Conservation (phyloP, 2,329 filamentous ascomycete species). For the Arthroderma uncinatum region DNA sequence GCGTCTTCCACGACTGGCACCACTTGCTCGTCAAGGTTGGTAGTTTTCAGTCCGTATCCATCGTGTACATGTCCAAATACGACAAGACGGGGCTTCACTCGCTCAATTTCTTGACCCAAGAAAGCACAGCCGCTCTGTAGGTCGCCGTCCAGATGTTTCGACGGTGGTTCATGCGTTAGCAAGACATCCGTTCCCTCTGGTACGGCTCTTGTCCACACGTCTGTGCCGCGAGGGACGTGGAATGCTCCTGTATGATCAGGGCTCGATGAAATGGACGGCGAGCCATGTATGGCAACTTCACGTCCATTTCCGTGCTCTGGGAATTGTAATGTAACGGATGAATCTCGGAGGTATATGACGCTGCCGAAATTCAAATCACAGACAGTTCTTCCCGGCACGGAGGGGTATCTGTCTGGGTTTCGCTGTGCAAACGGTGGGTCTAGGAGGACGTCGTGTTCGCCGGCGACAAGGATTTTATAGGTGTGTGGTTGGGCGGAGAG, state of each 20-base stretch:
- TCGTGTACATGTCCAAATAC: constrained; percentile 21
- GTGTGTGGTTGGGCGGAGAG: constrained; percentile 30
- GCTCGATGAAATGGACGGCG: constrained; percentile 1
- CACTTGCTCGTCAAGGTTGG: not conserved
- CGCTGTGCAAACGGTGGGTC: constrained; percentile 13
- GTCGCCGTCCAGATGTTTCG: constrained; percentile 17
- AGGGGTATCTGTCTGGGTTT: constrained; percentile 11
- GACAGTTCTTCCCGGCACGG: constrained; percentile 3
- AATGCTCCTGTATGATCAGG: constrained; percentile 15
- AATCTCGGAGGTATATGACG: constrained; percentile 17
- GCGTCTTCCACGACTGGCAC: not conserved
- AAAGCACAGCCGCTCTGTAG: constrained; percentile 16
- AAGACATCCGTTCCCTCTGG: constrained; percentile 18
- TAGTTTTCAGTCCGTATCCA: constrained; percentile 12
- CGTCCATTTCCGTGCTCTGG: not conserved
- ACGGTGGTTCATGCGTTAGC: constrained; percentile 18
- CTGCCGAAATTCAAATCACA: constrained; percentile 16
- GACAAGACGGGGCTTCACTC: constrained; percentile 18
- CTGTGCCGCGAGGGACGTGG: constrained; percentile 15
- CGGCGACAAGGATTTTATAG: constrained; percentile 39
- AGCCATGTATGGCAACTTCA: constrained; percentile 3
- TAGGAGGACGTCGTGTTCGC: constrained; percentile 36
- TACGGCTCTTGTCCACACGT: constrained; percentile 17
- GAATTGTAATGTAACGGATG: constrained; percentile 12
- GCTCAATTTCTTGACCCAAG: constrained; percentile 16